phyloP scores from a whole-genome alignment of 1,284 basidiomycete genomes.

The Jaminaea rosea region DNA sequence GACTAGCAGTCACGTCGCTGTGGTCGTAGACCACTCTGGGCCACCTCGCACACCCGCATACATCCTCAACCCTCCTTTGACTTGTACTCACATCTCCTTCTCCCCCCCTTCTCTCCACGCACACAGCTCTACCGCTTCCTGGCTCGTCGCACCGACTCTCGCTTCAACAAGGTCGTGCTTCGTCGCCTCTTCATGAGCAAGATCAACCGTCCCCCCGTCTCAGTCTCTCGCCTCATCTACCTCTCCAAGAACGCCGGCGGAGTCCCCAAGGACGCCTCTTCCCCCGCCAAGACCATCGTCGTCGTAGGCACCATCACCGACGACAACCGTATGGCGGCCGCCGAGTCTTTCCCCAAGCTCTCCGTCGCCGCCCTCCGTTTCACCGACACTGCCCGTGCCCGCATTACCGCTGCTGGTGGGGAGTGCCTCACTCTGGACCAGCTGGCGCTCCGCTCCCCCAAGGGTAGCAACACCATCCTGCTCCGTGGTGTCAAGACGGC shows the following conservation, averaged over 20 bases:
- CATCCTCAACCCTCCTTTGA: no score
- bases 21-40: no score
- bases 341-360: conserved; percentile 90
- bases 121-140: conserved; percentile 99
- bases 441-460: conserved; percentile 85
- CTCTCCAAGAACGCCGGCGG: conserved; percentile 44
- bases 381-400: conserved; percentile 82
- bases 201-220: conserved; percentile 93
- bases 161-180: conserved; percentile 97
- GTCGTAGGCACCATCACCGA: conserved; percentile 88
- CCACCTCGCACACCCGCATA: no score
- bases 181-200: conserved; percentile 94
- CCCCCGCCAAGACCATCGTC: conserved; percentile 67
- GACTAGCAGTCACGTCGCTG: no score
- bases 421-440: conserved; percentile 93
- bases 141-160: conserved; percentile 87
- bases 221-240: conserved; percentile 50
- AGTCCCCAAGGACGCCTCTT: conserved; percentile 31
- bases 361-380: conserved; percentile 90
- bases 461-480: conserved; percentile 88
- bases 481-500: conserved; percentile 84
- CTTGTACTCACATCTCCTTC: no score
- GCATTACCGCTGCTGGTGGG: conserved; percentile 90
- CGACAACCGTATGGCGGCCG: conserved; percentile 76
- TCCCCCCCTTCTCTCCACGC: no score